These are phyloP conservation scores for Xylaria flabelliformis DNA, from an alignment of 495 filamentous ascomycete species.

Conservation along the genomic window DNA sequence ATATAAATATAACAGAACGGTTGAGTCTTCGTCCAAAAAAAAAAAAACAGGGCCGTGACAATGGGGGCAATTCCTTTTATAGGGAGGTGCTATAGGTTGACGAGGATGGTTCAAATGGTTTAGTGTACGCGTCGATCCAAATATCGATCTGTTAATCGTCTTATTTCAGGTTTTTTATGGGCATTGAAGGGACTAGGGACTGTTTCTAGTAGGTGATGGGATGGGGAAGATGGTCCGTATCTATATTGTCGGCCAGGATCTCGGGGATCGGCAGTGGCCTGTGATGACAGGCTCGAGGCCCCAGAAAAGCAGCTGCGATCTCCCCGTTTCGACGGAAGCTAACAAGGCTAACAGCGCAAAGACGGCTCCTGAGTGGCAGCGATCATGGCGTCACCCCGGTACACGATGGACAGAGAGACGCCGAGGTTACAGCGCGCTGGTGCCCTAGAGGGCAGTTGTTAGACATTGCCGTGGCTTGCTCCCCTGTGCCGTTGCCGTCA, in stretches of 20 bases:
- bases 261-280: constrained; percentile 24
- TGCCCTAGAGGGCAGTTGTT: constrained; percentile 19
- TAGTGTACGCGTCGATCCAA: constrained; percentile 19
- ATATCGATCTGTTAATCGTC: constrained; percentile 18
- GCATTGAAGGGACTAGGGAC: neutral
- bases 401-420: neutral
- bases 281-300: constrained; percentile 11
- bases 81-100: neutral
- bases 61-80: constrained; percentile 13
- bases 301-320: constrained; percentile 6
- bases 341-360: neutral
- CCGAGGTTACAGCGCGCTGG: constrained; percentile 28
- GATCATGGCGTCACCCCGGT: neutral
- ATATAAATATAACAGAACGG: neutral
- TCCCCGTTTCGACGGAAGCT: constrained; percentile 1
- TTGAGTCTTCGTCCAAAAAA: neutral
- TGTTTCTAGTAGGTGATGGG: constrained; percentile 26
- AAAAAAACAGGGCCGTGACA: neutral
- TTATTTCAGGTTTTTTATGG: constrained; percentile 11
- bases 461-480: constrained; percentile 23
- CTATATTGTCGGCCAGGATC: constrained; percentile 19
- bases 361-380: constrained; percentile 2
- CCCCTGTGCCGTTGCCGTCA: constrained; percentile 22
- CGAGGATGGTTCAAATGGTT: neutral
- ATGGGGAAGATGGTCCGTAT: constrained; percentile 19